These are phyloP conservation scores for Mycena alexandri DNA, from an alignment of 768 basidiomycete genomes.

Conservation along the genomic window DNA sequence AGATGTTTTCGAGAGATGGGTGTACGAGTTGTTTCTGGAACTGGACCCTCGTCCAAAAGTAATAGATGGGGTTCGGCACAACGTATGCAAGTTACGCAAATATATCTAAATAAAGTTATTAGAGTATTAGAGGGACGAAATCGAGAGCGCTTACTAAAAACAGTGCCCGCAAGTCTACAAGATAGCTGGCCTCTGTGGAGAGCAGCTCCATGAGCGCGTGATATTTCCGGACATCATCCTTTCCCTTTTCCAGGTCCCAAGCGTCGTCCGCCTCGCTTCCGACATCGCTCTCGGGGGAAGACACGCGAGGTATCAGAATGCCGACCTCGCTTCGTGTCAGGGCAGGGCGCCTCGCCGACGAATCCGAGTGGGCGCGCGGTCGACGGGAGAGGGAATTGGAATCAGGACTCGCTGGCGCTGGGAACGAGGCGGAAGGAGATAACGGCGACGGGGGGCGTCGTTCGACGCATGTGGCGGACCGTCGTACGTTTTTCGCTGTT, in stretches of 20 bases:
- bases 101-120: conserved; percentile 64
- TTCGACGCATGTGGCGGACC: conserved; percentile 51
- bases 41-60: conserved; percentile 54
- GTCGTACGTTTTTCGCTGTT: conserved; percentile 55
- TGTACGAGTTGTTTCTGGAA: conserved; percentile 60
- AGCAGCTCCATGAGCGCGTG: conserved; percentile 90
- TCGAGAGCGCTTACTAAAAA: conserved; percentile 67
- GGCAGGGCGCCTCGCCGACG: conserved; percentile 5
- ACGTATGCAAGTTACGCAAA: conserved; percentile 66
- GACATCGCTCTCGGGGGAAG: conserved; percentile 15
- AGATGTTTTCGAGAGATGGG: conserved; percentile 47
- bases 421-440: conserved; percentile 62
- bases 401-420: conserved; percentile 53
- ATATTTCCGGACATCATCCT: conserved; percentile 65
- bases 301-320: conserved; percentile 2
- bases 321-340: neutral
- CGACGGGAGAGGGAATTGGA: conserved; percentile 34
- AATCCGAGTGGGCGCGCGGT: conserved; percentile 29
- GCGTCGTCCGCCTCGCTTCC: conserved; percentile 27
- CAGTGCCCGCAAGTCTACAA: conserved; percentile 81
- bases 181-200: conserved; percentile 86
- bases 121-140: conserved; percentile 21
- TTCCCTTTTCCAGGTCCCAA: conserved; percentile 50
- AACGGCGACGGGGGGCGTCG: conserved; percentile 48
- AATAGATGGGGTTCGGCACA: conserved; percentile 58